Conservation (phyloP, 495 filamentous ascomycete genomes). For the Rusavskia elegans region DNA sequence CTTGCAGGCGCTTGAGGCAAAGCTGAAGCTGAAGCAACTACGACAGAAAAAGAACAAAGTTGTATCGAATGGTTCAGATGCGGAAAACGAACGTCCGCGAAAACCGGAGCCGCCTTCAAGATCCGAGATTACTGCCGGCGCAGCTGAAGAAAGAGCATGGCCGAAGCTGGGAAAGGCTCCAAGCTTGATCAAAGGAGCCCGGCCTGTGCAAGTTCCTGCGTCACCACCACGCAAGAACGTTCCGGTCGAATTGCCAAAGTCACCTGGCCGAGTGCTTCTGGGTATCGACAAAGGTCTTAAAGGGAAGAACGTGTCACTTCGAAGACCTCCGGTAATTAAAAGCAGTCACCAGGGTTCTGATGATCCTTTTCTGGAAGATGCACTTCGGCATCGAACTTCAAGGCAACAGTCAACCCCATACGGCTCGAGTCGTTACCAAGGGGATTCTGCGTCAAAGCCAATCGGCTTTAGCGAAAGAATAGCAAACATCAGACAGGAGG, state of each 20-base stretch:
- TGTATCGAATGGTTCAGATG: constrained; percentile 10
- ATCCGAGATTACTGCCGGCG: not conserved
- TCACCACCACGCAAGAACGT: constrained; percentile 51
- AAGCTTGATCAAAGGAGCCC: not conserved
- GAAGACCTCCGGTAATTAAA: constrained; percentile 43
- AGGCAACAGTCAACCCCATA: not conserved
- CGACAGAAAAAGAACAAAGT: constrained; percentile 37
- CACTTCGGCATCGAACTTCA: constrained; percentile 3
- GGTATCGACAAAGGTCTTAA: constrained; percentile 83
- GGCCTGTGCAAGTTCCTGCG: constrained; percentile 57
- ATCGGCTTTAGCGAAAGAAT: constrained; percentile 81
- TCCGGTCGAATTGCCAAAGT: constrained; percentile 37
- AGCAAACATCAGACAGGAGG: constrained; percentile 41
- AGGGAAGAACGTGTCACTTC: constrained; percentile 72
- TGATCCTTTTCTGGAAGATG: constrained; percentile 20
- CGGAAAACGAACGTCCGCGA: constrained; percentile 7
- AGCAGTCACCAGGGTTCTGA: constrained; percentile 12
- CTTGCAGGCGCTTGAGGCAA: constrained; percentile 71
- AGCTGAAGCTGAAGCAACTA: constrained; percentile 75
- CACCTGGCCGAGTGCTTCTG: constrained; percentile 62
- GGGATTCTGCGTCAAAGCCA: constrained; percentile 16
- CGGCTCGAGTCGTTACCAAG: not conserved
- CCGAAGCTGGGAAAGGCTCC: no score
- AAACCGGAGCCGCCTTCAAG: constrained; percentile 8
- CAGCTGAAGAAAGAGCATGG: no score